A percentile compares a stretch with the other conserved stretches of the same genome.
phyloP scores from a whole-genome alignment of 2,329 filamentous ascomycete genomes.

The Colletotrichum sp. region DNA sequence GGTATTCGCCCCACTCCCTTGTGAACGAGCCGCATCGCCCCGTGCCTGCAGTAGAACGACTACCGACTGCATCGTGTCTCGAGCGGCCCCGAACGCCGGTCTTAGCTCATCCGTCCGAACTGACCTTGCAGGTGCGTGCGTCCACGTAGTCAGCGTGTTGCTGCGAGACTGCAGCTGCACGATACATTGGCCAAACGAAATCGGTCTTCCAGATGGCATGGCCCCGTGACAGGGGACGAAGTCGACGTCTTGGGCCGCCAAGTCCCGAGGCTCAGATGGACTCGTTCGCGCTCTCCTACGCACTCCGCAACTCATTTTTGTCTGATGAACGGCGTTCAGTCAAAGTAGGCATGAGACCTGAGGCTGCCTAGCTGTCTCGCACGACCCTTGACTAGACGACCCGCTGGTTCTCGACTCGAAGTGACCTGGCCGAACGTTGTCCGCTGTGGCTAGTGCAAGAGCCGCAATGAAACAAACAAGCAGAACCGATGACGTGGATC shows the following conservation, averaged over 20 bases:
- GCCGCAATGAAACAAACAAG: not conserved
- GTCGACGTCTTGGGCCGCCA: not conserved
- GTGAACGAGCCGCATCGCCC: not conserved
- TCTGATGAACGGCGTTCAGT: not conserved
- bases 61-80: not conserved
- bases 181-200: not conserved
- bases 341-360: not conserved
- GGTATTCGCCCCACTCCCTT: not conserved
- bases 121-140: not conserved
- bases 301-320: not conserved
- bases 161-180: constrained; percentile 17
- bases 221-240: not conserved
- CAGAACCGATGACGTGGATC: constrained; percentile 1
- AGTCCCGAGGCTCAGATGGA: constrained; percentile 1
- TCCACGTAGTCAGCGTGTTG: not conserved
- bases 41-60: not conserved
- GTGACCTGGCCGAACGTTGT: not conserved
- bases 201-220: not conserved
- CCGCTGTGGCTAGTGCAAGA: not conserved
- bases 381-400: not conserved
- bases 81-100: constrained; percentile 9
- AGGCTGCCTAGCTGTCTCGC: not conserved
- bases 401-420: not conserved
- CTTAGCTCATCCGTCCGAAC: constrained; percentile 8
- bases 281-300: not conserved